Evolutionary conservation across 208 protist species (phyloP), one percentile per base, ranked within the genome.

Genomic region (Angomonas deanei): DNA sequence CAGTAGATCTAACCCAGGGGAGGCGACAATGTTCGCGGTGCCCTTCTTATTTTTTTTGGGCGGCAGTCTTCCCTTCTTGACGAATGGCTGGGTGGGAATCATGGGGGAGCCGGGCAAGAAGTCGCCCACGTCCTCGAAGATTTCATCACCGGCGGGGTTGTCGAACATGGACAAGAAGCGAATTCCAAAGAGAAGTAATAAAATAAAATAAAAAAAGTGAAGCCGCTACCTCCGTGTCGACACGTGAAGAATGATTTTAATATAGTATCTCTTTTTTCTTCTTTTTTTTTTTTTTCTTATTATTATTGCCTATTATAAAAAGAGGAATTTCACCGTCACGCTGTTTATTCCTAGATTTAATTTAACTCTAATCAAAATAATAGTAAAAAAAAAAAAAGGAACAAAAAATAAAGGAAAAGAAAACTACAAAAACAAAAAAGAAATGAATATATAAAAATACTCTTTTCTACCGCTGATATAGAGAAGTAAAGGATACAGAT

Each of bases 51-150:
- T 30, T 19, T 46, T 42, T 39, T 74, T 78, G 1, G 67, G 72
- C 6, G 72, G 72, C 2, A 70, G 24, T 17, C 67, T 63, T 11
- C 60, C 46, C 49, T 67, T 73, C 23, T 39, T 11, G 8, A 62
- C 36, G 26, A 55, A 31, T 6, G 54, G 26, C 31, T 53, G 24
- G 19, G 33, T 30, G 1, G 73, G 38, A n/a, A 49, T 49, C n/a
- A 62, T 23, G 2, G 36, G 57, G 26, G 33, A 49, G 8, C 68
- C 74, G 5, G 53, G 52, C 0, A 80, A n/a, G 49, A 65, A 74
- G 8, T 80, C 74, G 57, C 64, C 74, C 0, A 80, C 55, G 21
- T 72, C 53, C 48, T 80, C 74, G 61, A 62, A 6, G 42, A 80
- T 75, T 26, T 72, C 68, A 24, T 48, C 54, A 8, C 30, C 58